Conservation (phyloP, 352 stramenopile genomes). For the Globisporangium middletonii region DNA sequence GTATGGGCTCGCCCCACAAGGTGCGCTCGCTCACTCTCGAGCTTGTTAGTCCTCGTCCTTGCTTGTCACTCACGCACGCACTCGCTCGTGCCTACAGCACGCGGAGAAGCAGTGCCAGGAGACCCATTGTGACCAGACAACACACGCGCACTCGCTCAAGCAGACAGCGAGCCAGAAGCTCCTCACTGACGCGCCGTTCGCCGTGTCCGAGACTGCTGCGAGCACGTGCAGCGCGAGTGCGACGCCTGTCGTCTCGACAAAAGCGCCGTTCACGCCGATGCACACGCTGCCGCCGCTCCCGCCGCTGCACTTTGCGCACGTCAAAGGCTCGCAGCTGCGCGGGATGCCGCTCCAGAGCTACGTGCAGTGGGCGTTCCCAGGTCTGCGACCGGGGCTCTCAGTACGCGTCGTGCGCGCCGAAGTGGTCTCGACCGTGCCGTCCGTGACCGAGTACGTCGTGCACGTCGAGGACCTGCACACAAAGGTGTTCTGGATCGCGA, state of each 20-base stretch:
- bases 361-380: constrained; percentile 32
- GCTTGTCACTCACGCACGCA: not conserved
- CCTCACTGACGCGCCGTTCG: constrained; percentile 15
- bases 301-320: constrained; percentile 46
- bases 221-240: constrained; percentile 4
- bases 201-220: not conserved
- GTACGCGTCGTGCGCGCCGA: constrained; percentile 65
- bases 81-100: constrained; percentile 9
- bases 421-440: constrained; percentile 41
- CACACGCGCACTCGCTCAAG: constrained; percentile 21
- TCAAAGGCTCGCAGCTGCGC: constrained; percentile 30
- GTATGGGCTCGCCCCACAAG: constrained; percentile 39
- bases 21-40: constrained; percentile 10
- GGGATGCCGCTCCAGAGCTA: constrained; percentile 51
- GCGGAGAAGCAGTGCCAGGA: constrained; percentile 11
- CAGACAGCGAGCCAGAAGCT: constrained; percentile 23
- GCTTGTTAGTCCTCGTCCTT: not conserved
- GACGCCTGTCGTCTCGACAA: constrained; percentile 10
- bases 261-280: constrained; percentile 15
- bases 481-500: constrained; percentile 79
- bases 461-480: constrained; percentile 76
- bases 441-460: constrained; percentile 67
- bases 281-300: constrained; percentile 46
- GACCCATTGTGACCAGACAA: not conserved
- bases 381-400: constrained; percentile 61